Base-by-base conservation (phyloP, 2,329 filamentous ascomycete genomes). In the Nemania diffusa region DNA sequence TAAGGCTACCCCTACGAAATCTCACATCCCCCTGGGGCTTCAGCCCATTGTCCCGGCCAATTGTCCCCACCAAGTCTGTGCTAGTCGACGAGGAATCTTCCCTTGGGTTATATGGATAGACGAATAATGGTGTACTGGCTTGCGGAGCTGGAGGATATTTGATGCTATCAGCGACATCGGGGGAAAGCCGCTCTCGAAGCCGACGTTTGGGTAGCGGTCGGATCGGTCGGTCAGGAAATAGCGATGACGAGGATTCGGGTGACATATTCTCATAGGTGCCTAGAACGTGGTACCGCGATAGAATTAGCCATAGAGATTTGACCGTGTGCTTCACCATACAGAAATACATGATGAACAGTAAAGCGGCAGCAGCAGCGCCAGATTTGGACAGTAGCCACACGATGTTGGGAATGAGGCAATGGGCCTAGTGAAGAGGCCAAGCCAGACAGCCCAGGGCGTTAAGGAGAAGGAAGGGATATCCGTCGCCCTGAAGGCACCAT, bases 181-280 rank as follows among this genome's bases (percentile, higher is more conserved):
- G 91, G 34, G 95, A 94, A 59, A 99, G 85, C 64, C 93, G 90
- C 78, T 96, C 94, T 74, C 94, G 92, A 62, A 99, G 86, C 71
- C 92, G 91, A 75, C 94, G 91, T 81, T 92, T 96, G 50, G 96
- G 96, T 68, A 99, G 84, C 64, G 96, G 96, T 77, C 94, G 91
- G 78, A 99, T 99, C 68, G 95, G 92, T 80, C 96, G 91, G 78
- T 97, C 92, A 72, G 93, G 93, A 78, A 92, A 97, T 75, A 93
- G 85, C 67, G 92, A 89, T 67, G 93, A 96, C 71, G 90, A 86
- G 66, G 91, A 91, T 84, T 97, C 93, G 72, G 89, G 84, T 76
- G 88, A 88, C 87, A 91, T 90, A 65, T 78, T 86, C 75, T 79
- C 79, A 74, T 79, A 79, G 79, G 79, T 76, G 78, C 81, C 84